Conservation (phyloP, 2,329 filamentous ascomycete genomes). For the Diplodia sapinea region DNA sequence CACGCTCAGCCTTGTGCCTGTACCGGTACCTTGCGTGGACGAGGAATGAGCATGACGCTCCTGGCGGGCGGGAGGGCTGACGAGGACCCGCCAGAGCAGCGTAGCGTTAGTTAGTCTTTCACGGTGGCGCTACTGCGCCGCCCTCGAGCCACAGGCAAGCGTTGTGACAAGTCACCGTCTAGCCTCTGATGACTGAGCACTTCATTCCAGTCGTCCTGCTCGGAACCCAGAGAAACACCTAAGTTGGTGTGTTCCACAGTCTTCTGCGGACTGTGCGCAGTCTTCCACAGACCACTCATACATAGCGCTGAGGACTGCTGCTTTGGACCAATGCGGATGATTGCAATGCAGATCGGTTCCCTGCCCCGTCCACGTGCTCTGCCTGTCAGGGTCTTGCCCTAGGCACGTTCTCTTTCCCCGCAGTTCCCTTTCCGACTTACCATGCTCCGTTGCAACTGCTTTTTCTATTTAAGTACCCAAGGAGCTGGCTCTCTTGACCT, state of each 20-base stretch:
- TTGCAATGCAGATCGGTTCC: conserved; percentile 15
- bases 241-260: conserved; percentile 4
- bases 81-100: not conserved
- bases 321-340: not conserved
- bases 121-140: not conserved
- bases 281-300: not conserved
- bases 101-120: conserved; percentile 3
- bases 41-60: not conserved
- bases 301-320: not conserved
- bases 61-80: conserved; percentile 20
- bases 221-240: conserved; percentile 11
- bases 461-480: not conserved
- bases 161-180: not conserved
- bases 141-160: not conserved
- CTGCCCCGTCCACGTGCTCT: conserved; percentile 11
- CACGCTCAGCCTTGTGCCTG: not conserved
- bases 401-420: conserved; percentile 17
- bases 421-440: conserved; percentile 13
- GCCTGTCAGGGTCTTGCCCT: conserved; percentile 22
- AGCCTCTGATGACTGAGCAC: not conserved
- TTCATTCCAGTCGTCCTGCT: not conserved
- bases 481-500: not conserved
- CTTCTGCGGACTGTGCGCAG: not conserved
- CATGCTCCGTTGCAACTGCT: conserved; percentile 8
- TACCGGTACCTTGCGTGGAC: conserved; percentile 15